Percentiles rank a stretch among this genome's conserved stretches.
These are phyloP conservation scores for Leccinum fibrillosum DNA, from an alignment of 768 basidiomycete genomes.

Conservation along the genomic window DNA sequence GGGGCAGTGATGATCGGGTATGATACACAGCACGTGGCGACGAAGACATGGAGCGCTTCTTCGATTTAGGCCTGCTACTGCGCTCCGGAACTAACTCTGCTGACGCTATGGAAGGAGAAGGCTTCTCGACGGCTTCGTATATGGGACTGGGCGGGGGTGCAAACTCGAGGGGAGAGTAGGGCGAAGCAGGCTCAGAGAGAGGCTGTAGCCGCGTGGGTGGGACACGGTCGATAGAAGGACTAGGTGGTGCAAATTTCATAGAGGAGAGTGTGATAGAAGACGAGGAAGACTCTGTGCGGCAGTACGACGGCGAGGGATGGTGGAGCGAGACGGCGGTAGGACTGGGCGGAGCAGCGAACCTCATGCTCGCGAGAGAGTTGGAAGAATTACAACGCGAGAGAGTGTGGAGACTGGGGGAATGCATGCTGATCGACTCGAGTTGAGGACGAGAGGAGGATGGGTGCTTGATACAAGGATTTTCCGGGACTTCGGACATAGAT, in stretches of 20 bases:
- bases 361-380: conserved; percentile 30
- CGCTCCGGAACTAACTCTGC: conserved; percentile 43
- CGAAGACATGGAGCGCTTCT: conserved; percentile 28
- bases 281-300: conserved; percentile 5
- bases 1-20: conserved; percentile 39
- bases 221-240: conserved; percentile 14
- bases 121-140: conserved; percentile 27
- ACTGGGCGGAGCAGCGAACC: conserved; percentile 30
- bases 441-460: conserved; percentile 11
- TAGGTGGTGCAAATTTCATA: conserved; percentile 31
- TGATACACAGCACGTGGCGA: conserved; percentile 24
- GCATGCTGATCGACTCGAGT: conserved; percentile 19
- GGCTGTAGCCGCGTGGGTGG: conserved; percentile 12
- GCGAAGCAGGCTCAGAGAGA: conserved; percentile 24
- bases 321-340: conserved; percentile 11
- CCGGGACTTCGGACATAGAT: conserved; percentile 16
- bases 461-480: conserved; percentile 1
- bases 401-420: conserved; percentile 20
- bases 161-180: conserved; percentile 32
- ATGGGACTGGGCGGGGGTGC: conserved; percentile 18
- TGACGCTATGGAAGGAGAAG: conserved; percentile 44
- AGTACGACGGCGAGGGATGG: conserved; percentile 9
- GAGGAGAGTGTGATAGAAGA: conserved; percentile 25
- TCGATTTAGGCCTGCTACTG: conserved; percentile 15
- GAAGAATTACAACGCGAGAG: conserved; percentile 18